Evolutionary conservation across 495 filamentous ascomycete genomes (phyloP).

Genomic region (Xylaria telfairii): DNA sequence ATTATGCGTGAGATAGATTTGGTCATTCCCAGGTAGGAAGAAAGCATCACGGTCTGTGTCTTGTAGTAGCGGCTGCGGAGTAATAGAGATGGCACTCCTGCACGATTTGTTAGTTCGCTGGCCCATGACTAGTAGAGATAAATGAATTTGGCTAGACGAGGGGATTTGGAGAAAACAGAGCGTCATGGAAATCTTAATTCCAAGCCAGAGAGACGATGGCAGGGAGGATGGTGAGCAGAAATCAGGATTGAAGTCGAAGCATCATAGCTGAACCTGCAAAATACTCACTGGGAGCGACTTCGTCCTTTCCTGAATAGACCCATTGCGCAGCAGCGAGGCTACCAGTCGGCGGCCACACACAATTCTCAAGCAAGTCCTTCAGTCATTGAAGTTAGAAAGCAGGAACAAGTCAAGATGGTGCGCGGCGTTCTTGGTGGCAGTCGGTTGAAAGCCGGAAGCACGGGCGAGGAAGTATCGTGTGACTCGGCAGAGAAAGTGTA

Average conservation of each 20-base stretch:
- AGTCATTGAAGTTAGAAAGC: not conserved
- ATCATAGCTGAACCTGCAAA: not conserved
- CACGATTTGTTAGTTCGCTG: slow-evolving; percentile 20
- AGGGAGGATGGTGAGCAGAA: not conserved
- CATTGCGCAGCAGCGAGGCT: not conserved
- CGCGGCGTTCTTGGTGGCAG: not conserved
- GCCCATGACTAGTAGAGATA: not conserved
- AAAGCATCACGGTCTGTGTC: slow-evolving; percentile 1
- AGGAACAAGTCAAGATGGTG: not conserved
- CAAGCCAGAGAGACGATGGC: not conserved
- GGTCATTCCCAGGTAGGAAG: slow-evolving; percentile 23
- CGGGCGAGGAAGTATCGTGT: not conserved
- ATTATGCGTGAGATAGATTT: slow-evolving; percentile 32
- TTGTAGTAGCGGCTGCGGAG: not conserved
- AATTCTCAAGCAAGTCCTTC: not conserved
- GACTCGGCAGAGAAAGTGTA: not conserved
- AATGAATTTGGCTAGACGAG: not conserved
- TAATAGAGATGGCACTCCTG: slow-evolving; percentile 26
- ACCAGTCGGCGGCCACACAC: not conserved
- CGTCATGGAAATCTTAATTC: not conserved
- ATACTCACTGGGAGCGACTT: slow-evolving; percentile 21
- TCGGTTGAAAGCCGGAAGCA: not conserved
- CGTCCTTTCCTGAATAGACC: slow-evolving; percentile 21
- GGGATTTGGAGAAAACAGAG: not conserved
- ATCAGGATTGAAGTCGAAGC: not conserved